Percentiles rank a stretch among this genome's conserved stretches.
Evolutionary conservation across 1,284 basidiomycete species (phyloP).

Genomic region (Coniferiporia sulphurascens): DNA sequence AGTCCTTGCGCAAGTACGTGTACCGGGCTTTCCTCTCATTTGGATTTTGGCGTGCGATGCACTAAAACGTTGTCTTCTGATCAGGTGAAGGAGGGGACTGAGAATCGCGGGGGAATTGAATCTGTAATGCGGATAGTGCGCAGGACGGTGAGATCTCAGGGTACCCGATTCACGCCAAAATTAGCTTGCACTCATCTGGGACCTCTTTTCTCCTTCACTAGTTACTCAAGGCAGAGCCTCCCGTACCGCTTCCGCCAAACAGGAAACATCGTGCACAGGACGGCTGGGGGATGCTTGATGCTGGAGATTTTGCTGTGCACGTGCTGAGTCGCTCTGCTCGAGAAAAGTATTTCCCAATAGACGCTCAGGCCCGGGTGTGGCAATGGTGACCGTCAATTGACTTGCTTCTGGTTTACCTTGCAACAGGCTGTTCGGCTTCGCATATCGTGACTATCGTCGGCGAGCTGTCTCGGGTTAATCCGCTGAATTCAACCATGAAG

Average conservation of each 20-base stretch:
- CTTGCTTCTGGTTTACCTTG: neutral
- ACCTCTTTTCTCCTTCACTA: conserved; percentile 24
- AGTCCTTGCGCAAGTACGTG: conserved; percentile 60
- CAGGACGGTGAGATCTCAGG: conserved; percentile 47
- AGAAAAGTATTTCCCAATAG: conserved; percentile 53
- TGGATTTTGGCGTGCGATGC: neutral
- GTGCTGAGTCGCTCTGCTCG: conserved; percentile 57
- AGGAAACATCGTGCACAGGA: conserved; percentile 51
- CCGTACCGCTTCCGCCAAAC: conserved; percentile 55
- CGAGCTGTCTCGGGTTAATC: conserved; percentile 2
- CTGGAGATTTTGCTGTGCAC: conserved; percentile 72
- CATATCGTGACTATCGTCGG: conserved; percentile 2
- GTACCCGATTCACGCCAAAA: neutral
- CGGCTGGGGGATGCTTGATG: conserved; percentile 81
- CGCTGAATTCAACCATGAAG: neutral
- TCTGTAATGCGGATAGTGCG: conserved; percentile 62
- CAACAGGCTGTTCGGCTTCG: neutral
- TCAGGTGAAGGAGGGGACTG: conserved; percentile 78
- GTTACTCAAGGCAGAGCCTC: conserved; percentile 50
- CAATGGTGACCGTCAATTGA: conserved; percentile 23
- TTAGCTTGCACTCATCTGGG: neutral
- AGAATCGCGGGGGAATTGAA: conserved; percentile 68
- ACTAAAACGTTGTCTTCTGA: neutral
- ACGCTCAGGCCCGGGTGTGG: conserved; percentile 30
- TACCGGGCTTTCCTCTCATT: neutral